These are phyloP conservation scores for Trichophyton verrucosum DNA, from an alignment of 2,329 filamentous ascomycete species.

Conservation along the genomic window DNA sequence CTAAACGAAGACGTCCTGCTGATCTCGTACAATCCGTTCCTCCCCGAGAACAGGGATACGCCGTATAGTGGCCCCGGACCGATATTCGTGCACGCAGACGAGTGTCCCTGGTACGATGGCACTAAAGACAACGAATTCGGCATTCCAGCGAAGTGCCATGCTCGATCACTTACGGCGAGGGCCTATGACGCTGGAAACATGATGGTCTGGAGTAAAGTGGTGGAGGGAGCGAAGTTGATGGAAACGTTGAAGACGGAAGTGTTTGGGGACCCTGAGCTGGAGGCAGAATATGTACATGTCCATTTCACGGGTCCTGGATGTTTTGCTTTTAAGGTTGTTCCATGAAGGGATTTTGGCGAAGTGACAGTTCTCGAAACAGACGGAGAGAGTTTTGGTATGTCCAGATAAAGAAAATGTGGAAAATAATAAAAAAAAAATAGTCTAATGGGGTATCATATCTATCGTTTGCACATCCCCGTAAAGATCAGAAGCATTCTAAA, in stretches of 20 bases:
- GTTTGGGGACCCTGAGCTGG: neutral
- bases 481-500: neutral
- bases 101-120: neutral
- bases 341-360: neutral
- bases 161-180: neutral
- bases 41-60: neutral
- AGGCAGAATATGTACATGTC: conserved; percentile 7
- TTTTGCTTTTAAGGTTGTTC: conserved; percentile 7
- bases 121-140: neutral
- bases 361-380: no score
- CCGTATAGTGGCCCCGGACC: conserved; percentile 4
- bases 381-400: neutral
- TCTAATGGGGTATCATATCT: neutral
- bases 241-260: neutral
- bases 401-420: neutral
- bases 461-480: neutral
- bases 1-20: conserved; percentile 2
- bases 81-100: conserved; percentile 3
- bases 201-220: conserved; percentile 4
- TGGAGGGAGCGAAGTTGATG: conserved; percentile 3
- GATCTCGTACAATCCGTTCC: conserved; percentile 7
- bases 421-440: neutral
- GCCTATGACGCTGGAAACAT: conserved; percentile 4
- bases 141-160: neutral
- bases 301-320: conserved; percentile 7